Percentiles rank a stretch among this genome's conserved stretches.
These are phyloP conservation scores for Cyberlindnera subsufficiens DNA, from an alignment of 805 yeast species.

Conservation along the genomic window DNA sequence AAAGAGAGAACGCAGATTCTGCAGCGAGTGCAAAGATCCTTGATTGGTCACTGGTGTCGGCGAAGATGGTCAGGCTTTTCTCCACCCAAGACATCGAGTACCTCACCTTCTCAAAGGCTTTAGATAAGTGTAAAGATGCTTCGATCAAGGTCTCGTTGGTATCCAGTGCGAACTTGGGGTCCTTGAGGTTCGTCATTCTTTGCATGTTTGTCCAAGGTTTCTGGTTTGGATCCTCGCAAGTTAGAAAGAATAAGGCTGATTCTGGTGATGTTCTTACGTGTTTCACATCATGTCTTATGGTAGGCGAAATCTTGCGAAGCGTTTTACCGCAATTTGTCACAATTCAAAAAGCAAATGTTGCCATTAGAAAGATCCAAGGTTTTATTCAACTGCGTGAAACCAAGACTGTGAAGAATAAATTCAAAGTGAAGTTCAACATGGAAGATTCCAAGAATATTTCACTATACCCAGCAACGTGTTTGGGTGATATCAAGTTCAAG, in stretches of 20 bases:
- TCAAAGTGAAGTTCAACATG: slow-evolving; percentile 4
- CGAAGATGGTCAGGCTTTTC: slow-evolving; percentile 54
- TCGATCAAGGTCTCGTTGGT: slow-evolving; percentile 41
- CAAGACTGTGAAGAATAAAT: slow-evolving; percentile 7
- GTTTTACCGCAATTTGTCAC: slow-evolving; percentile 52
- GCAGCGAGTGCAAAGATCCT: slow-evolving; percentile 53
- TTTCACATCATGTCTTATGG: slow-evolving; percentile 70
- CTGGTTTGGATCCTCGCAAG: slow-evolving; percentile 80
- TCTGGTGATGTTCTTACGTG: slow-evolving; percentile 74
- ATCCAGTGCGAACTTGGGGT: slow-evolving; percentile 49
- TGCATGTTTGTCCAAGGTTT: slow-evolving; percentile 86
- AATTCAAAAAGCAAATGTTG: slow-evolving; percentile 69
- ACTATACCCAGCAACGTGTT: slow-evolving; percentile 23
- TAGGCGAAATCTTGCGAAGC: slow-evolving; percentile 56
- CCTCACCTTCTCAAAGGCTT: slow-evolving; percentile 30
- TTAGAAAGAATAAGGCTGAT: slow-evolving; percentile 40
- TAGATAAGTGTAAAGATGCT: slow-evolving; percentile 28
- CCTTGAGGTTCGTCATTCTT: slow-evolving; percentile 51
- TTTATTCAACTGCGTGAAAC: slow-evolving; percentile 28
- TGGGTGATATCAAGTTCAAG: slow-evolving; percentile 49
- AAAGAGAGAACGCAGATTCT: slow-evolving; percentile 50
- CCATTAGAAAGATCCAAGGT: slow-evolving; percentile 44
- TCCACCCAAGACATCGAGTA: slow-evolving; percentile 52
- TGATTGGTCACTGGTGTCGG: slow-evolving; percentile 64
- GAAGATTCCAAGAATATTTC: slow-evolving; percentile 12